Evolutionary conservation across 177 flowering plant species (phyloP).

Genomic region (Telopea speciosissima): DNA sequence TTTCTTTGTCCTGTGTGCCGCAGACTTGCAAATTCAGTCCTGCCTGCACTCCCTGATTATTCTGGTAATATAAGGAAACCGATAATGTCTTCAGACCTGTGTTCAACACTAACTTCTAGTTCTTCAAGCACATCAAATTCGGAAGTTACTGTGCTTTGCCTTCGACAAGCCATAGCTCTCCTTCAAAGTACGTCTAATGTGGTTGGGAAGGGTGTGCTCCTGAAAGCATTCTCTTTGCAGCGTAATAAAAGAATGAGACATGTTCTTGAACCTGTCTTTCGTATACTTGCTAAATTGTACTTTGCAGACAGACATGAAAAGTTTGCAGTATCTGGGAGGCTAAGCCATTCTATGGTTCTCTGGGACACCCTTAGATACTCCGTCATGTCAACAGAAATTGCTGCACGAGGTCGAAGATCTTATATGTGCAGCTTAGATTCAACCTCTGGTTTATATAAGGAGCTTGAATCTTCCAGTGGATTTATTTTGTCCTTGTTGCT

Average conservation of each 20-base stretch:
- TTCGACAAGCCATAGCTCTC: slow-evolving; percentile 51
- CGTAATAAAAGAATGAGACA: slow-evolving; percentile 20
- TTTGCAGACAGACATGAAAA: slow-evolving; percentile 42
- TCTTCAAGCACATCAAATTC: slow-evolving; percentile 15
- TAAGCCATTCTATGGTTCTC: slow-evolving; percentile 54
- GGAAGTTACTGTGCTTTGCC: slow-evolving; percentile 20
- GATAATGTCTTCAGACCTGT: slow-evolving; percentile 11
- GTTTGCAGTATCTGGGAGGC: slow-evolving; percentile 36
- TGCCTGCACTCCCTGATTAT: slow-evolving; percentile 53
- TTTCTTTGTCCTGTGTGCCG: slow-evolving; percentile 97
- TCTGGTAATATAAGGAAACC: slow-evolving; percentile 22
- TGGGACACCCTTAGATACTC: slow-evolving; percentile 92
- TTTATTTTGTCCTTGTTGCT: slow-evolving; percentile 59
- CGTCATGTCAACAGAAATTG: slow-evolving; percentile 76
- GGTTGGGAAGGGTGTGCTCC: slow-evolving; percentile 34
- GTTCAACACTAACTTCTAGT: slow-evolving; percentile 15
- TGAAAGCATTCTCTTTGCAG: slow-evolving; percentile 29
- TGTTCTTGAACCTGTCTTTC: slow-evolving; percentile 44
- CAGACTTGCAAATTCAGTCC: slow-evolving; percentile 72
- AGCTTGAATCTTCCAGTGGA: slow-evolving; percentile 58
- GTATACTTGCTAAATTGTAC: slow-evolving; percentile 54
- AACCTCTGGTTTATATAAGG: slow-evolving; percentile 42
- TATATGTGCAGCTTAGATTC: slow-evolving; percentile 23
- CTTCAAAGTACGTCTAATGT: slow-evolving; percentile 45
- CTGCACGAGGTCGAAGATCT: slow-evolving; percentile 56